Percentiles rank a stretch among this genome's conserved stretches.
phyloP scores from a whole-genome alignment of 495 filamentous ascomycete species.

The Emericellopsis terricola region DNA sequence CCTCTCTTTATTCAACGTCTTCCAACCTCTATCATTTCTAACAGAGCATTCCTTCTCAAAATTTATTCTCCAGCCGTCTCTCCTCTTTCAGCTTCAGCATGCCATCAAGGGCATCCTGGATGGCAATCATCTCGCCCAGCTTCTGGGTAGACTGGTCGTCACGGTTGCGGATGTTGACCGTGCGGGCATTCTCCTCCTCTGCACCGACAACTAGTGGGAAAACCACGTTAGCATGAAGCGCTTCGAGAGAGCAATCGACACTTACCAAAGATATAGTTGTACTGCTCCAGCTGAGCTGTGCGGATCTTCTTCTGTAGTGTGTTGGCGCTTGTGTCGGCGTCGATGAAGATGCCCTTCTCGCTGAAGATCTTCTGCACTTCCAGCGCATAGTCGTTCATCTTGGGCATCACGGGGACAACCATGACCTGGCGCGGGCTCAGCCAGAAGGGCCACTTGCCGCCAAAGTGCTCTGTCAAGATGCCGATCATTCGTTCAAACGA shows the following conservation, averaged over 20 bases:
- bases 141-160: slow-evolving; percentile 74
- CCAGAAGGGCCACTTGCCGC: slow-evolving; percentile 98
- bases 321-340: slow-evolving; percentile 77
- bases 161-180: slow-evolving; percentile 80
- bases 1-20: no score
- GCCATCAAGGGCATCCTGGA: slow-evolving; percentile 65
- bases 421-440: slow-evolving; percentile 82
- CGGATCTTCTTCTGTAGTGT: slow-evolving; percentile 95
- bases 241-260: not conserved
- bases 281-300: slow-evolving; percentile 69
- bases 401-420: slow-evolving; percentile 79
- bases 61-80: slow-evolving; percentile 13
- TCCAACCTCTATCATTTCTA: no score
- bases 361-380: slow-evolving; percentile 36
- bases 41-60: no score
- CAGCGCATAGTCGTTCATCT: slow-evolving; percentile 65
- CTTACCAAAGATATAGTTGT: slow-evolving; percentile 79
- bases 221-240: not conserved
- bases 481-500: slow-evolving; percentile 90
- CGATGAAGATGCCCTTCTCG: slow-evolving; percentile 50
- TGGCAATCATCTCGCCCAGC: slow-evolving; percentile 41
- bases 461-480: slow-evolving; percentile 89
- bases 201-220: slow-evolving; percentile 58
- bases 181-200: slow-evolving; percentile 53
- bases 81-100: slow-evolving; percentile 45